These are phyloP conservation scores for Colletotrichum caudatum DNA, from an alignment of 2,329 filamentous ascomycete species.

Conservation along the genomic window DNA sequence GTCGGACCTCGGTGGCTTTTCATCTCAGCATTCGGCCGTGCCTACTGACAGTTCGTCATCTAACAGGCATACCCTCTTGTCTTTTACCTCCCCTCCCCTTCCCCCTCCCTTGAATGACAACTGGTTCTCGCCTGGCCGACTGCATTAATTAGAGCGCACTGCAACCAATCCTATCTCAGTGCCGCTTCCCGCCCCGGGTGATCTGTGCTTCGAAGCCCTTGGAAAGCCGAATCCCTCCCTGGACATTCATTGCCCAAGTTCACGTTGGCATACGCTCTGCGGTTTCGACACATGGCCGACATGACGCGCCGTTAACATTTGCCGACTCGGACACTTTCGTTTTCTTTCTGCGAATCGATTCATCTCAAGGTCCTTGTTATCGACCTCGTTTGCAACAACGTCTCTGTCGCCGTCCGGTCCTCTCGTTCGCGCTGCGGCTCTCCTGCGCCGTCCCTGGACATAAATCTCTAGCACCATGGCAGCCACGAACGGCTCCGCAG, in stretches of 20 bases:
- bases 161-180: constrained; percentile 7
- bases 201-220: constrained; percentile 20
- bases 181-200: constrained; percentile 12
- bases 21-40: constrained; percentile 5
- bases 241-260: constrained; percentile 10
- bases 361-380: constrained; percentile 1
- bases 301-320: constrained; percentile 30
- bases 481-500: constrained; percentile 28
- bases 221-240: constrained; percentile 14
- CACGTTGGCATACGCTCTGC: constrained; percentile 22
- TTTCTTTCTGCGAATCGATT: constrained; percentile 11
- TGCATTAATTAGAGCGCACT: not conserved
- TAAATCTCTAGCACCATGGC: constrained; percentile 37
- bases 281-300: constrained; percentile 33
- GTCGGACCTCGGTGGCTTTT: constrained; percentile 19
- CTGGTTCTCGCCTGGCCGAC: constrained; percentile 21
- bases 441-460: constrained; percentile 17
- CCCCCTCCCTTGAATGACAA: constrained; percentile 24
- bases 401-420: not conserved
- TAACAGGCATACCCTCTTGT: not conserved
- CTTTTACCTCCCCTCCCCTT: constrained; percentile 16
- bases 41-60: constrained; percentile 17
- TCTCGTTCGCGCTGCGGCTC: constrained; percentile 5
- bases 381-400: constrained; percentile 10
- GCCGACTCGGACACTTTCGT: constrained; percentile 18